These are phyloP conservation scores for Whalleya microplaca DNA, from an alignment of 2,329 filamentous ascomycete species.

Conservation along the genomic window DNA sequence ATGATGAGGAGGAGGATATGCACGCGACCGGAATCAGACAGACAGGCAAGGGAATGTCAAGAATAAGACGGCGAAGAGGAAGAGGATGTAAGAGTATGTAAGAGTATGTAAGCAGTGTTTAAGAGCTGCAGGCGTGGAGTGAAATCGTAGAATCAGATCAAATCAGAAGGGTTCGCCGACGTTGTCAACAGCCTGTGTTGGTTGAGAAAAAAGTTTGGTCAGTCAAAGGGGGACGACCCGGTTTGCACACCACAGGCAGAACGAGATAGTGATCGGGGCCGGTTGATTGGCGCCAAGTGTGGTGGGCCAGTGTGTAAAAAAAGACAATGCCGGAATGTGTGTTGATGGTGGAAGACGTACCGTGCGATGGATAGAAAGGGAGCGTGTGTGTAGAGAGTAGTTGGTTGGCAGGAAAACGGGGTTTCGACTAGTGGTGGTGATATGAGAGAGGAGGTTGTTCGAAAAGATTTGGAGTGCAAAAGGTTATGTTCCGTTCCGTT, in stretches of 20 bases:
- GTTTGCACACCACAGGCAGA: background rate
- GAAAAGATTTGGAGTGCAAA: conserved; percentile 18
- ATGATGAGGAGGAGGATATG: too few species aligned
- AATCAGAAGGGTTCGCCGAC: conserved; percentile 13
- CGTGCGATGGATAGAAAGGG: conserved; percentile 22
- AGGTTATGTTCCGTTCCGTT: too few species aligned
- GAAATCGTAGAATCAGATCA: too few species aligned
- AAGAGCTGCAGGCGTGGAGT: conserved; percentile 6
- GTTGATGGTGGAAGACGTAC: conserved; percentile 20
- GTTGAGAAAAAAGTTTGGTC: conserved; percentile 19
- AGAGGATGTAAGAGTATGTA: too few species aligned
- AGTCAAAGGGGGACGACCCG: conserved; percentile 17
- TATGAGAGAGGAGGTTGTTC: conserved; percentile 1
- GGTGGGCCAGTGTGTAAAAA: background rate
- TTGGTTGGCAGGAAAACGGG: conserved; percentile 8
- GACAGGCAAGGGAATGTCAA: background rate
- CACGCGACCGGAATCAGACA: conserved; percentile 24
- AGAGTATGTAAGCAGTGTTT: too few species aligned
- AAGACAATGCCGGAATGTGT: background rate
- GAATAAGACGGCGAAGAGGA: conserved; percentile 11
- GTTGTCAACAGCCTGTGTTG: conserved; percentile 11
- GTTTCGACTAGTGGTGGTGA: background rate
- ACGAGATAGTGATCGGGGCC: background rate
- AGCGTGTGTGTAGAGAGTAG: conserved; percentile 19
- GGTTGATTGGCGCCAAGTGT: conserved; percentile 10